Evolutionary conservation across 1,139 yeast species (phyloP), one percentile per base, ranked within the genome.

Genomic region (Meyerozyma sp.): DNA sequence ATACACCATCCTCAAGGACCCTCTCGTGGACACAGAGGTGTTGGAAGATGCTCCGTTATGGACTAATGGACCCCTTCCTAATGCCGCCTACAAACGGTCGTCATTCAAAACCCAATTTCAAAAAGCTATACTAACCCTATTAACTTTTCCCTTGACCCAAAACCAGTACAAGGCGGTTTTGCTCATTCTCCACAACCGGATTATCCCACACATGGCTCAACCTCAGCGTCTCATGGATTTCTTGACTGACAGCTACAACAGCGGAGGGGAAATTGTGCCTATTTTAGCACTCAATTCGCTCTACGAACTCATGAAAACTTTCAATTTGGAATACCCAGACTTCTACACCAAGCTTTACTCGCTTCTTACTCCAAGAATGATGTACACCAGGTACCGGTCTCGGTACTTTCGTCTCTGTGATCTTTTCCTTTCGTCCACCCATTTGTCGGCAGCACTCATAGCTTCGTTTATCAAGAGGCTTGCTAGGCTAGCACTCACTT

Each of bases 141-240:
- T 91, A 53, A 66, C 72, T 36, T 66, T 68, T 46, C 73, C 76
- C 26, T 64, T 79, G 34, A 65, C 73, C 3, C 61, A 81, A 11
- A 58, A 72, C 1, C 95, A 89, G 60, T 84, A 85, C 63, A 88
- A 87, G 61, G 68, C 83, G 1, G 71, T 84, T 2, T 70, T 93
- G 43, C 67, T 79, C 8, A 76, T 90, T 6, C 62, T 93, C 53
- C 97, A 93, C 63, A 89, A 88, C 59, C 70, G 95, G 49, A 75
- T 93, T 41, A 83, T 93, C 32, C 97, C 98, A 36, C 77, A 75
- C 57, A 77, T 90, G 76, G 74, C 80, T 37, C 83, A 82, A 50
- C 96, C 98, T 2, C 86, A 88, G 41, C 74, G 79, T 49, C 68
- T 93, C 42, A 89, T 93, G 96, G 98, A 93, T 64, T 93, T 91